Evolutionary conservation across 148 eudicot species (phyloP), one percentile per base, ranked within the genome.

Genomic region (Tetragonia tetragonoides): DNA sequence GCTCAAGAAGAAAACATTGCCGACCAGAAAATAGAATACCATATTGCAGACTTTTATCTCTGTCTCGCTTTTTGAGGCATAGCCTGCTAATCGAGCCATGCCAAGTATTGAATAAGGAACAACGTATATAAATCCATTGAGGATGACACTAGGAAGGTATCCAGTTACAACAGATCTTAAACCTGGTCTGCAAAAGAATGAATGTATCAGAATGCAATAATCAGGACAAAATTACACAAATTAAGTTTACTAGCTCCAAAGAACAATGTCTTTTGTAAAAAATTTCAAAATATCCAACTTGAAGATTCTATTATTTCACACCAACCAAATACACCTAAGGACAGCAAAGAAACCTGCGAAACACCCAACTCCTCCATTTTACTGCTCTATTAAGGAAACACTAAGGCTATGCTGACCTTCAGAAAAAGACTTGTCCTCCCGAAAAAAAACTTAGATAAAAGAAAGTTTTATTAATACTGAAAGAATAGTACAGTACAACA

Each of bases 21-120:
- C 97, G 18, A 94, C 89, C 21, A 94, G 90, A 83, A 94, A 94
- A 83, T 89, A 94, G 85, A 90, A 94, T 65, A 94, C 91, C 93
- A 92, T 92, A 76, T 88, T 89, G 89, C 97, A 90, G 51, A 93
- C 95, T 78, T 83, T 90, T 61, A 89, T 89, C 79, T 94, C 95
- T 76, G 86, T 87, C 79, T 84, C 81, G 69, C 98, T 94, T 79
- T 77, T 87, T n/a, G 97, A 90, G 72, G 82, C 65, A 84, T 92
- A 92, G 62, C 98, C 97, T 18, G 97, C 91, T 71, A 87, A 74
- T 53, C 78, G 85, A 59, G 93, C 91, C 88, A 94, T 89, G 74
- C 81, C 93, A 74, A 90, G 93, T 84, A 94, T 68, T 39, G 93
- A 91, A 85, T 90, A 94, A 7, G 98, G 98, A 79, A 87, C 89